Percentiles rank a stretch among this genome's conserved stretches.
Conservation (phyloP, 2,329 filamentous ascomycete species). For the Aspergillus caelatus region DNA sequence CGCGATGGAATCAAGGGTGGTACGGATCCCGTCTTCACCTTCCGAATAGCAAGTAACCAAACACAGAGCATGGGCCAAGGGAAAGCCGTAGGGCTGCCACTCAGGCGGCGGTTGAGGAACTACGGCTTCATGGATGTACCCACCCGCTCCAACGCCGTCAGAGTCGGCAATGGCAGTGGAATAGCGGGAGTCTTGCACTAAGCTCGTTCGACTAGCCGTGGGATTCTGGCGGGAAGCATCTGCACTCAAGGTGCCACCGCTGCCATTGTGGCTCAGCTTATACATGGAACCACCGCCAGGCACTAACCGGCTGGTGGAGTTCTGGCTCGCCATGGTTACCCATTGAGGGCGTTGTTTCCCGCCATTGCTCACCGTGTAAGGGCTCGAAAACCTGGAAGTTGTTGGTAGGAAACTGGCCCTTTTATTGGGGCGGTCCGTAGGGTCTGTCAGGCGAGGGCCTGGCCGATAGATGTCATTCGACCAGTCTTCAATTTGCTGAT, state of each 20-base stretch:
- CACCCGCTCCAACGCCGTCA: constrained; percentile 78
- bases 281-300: constrained; percentile 67
- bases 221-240: constrained; percentile 46
- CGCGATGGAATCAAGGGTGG: constrained; percentile 92
- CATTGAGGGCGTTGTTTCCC: constrained; percentile 60
- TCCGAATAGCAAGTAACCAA: constrained; percentile 97
- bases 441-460: constrained; percentile 77
- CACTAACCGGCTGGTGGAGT: constrained; percentile 71
- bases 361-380: constrained; percentile 74
- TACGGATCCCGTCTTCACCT: constrained; percentile 87
- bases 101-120: constrained; percentile 95
- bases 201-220: constrained; percentile 55
- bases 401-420: constrained; percentile 87
- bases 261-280: constrained; percentile 58
- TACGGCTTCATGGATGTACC: constrained; percentile 95
- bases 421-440: constrained; percentile 75
- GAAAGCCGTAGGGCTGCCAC: constrained; percentile 96
- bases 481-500: constrained; percentile 97
- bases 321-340: constrained; percentile 95
- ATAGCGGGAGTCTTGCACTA: constrained; percentile 61
- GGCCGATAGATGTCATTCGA: constrained; percentile 95
- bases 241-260: constrained; percentile 58
- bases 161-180: constrained; percentile 60
- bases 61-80: constrained; percentile 89
- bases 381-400: constrained; percentile 91